phyloP scores from a whole-genome alignment of 1,139 yeast species.

The Protomyces arabidopsidicola region DNA sequence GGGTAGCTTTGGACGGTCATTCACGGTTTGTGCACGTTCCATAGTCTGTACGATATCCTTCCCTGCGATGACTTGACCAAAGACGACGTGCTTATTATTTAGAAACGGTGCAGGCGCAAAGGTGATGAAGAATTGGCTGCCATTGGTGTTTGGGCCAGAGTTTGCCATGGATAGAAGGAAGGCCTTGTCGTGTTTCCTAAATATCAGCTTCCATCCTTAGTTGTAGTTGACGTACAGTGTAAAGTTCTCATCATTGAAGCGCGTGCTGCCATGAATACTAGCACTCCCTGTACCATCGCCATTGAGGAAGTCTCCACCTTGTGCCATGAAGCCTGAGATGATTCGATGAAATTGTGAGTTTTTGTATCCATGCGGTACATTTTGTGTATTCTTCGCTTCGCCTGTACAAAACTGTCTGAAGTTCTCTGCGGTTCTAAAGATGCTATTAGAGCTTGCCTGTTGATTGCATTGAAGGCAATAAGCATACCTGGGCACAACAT shows the following conservation, averaged over 20 bases:
- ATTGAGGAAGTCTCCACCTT: slow-evolving; percentile 94
- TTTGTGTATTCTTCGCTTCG: slow-evolving; percentile 43
- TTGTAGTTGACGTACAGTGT: slow-evolving; percentile 82
- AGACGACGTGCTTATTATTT: slow-evolving; percentile 93
- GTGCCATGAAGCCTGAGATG: slow-evolving; percentile 80
- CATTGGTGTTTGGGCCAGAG: slow-evolving; percentile 91
- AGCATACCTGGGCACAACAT: slow-evolving; percentile 43
- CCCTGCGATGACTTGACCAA: slow-evolving; percentile 83
- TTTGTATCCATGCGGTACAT: slow-evolving; percentile 60
- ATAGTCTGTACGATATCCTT: slow-evolving; percentile 72
- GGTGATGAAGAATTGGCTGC: slow-evolving; percentile 90
- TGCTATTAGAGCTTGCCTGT: not conserved
- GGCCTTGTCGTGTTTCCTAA: slow-evolving; percentile 65
- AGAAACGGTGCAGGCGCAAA: slow-evolving; percentile 60
- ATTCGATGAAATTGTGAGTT: slow-evolving; percentile 87
- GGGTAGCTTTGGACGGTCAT: slow-evolving; percentile 20
- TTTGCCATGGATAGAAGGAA: slow-evolving; percentile 93
- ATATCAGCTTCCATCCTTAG: not conserved
- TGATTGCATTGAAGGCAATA: slow-evolving; percentile 30
- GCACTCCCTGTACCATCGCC: slow-evolving; percentile 49
- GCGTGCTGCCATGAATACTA: slow-evolving; percentile 51
- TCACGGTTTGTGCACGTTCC: slow-evolving; percentile 45
- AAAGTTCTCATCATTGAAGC: slow-evolving; percentile 92
- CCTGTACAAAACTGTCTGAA: slow-evolving; percentile 57
- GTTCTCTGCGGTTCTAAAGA: slow-evolving; percentile 46